A percentile compares a stretch with the other conserved stretches of the same genome.
Evolutionary conservation across 495 filamentous ascomycete species (phyloP).

Genomic region (Aspergillus taichungensis): DNA sequence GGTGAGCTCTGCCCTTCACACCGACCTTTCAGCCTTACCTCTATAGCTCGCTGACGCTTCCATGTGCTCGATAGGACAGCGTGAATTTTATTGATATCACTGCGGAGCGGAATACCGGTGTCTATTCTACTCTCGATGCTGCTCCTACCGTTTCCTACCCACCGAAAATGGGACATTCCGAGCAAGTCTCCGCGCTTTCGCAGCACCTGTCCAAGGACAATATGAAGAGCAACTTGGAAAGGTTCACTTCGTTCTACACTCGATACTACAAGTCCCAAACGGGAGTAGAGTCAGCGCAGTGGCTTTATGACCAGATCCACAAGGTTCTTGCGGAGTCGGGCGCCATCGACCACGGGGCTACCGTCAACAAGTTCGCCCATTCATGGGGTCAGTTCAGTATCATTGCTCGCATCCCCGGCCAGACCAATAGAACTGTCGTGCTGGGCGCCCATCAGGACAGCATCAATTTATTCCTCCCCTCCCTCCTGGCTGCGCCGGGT

Average conservation of each 20-base stretch:
- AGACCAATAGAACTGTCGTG: slow-evolving; percentile 73
- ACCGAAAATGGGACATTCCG: slow-evolving; percentile 51
- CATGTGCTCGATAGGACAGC: slow-evolving; percentile 49
- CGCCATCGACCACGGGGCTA: slow-evolving; percentile 57
- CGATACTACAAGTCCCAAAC: slow-evolving; percentile 84
- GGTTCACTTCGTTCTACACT: slow-evolving; percentile 75
- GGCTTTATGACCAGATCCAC: slow-evolving; percentile 73
- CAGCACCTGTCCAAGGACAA: slow-evolving; percentile 61
- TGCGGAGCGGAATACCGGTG: slow-evolving; percentile 38
- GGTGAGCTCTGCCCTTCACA: slow-evolving; percentile 41
- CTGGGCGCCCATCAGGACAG: slow-evolving; percentile 73
- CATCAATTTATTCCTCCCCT: slow-evolving; percentile 85
- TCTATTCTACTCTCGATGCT: slow-evolving; percentile 22
- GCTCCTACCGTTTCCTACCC: slow-evolving; percentile 50
- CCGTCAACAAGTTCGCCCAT: slow-evolving; percentile 67
- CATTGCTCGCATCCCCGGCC: slow-evolving; percentile 87
- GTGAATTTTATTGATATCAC: slow-evolving; percentile 95
- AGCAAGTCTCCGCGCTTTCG: slow-evolving; percentile 58
- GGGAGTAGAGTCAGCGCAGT: slow-evolving; percentile 80
- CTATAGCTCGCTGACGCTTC: slow-evolving; percentile 2
- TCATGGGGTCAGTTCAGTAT: slow-evolving; percentile 84
- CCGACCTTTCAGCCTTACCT: not conserved
- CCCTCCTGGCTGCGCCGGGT: slow-evolving; percentile 65
- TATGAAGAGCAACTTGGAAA: slow-evolving; percentile 70
- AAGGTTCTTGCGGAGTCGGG: slow-evolving; percentile 59